Evolutionary conservation across 129 eudicot genomes (phyloP), one percentile per base, ranked within the genome.

Genomic region (Mikania micrantha): DNA sequence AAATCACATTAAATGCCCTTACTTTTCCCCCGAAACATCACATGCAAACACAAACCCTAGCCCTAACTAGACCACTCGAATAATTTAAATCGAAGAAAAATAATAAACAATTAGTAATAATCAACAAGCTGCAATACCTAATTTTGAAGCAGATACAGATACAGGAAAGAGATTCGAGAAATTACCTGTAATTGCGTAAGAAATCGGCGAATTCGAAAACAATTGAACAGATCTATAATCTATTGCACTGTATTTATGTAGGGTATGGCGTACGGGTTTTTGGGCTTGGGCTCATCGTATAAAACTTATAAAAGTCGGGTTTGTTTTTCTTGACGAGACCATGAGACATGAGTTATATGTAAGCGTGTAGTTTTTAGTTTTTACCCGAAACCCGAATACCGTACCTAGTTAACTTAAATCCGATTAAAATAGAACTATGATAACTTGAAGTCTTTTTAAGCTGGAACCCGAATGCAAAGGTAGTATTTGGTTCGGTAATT

Each of bases 41-140:
- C 36, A 66, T 3, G 61, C 61, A 58, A 28, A 24, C 67, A 35
- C 44, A 50, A 73, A 73, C 77, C 71, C 70, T 72, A 62, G 31
- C 70, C 77, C 64, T 73, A 73, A 62, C 34, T 63, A 36, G 16
- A 47, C 53, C 63, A 4, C 44, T 17, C 13, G 15, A 63, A 28
- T 52, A 61, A 72, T 47, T 72, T 22, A 70, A 61, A 61, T 61
- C 52, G 38, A 48, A 36, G 3, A 47, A 15, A 50, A 50, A 17
- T 12, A 8, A 34, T 4, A 45, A 52, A 32, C 29, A 12, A 72
- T 8, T 61, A 31, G 70, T 22, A 32, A 61, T 47, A 16, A 45
- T 47, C 77, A 31, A 20, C 15, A 61, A 72, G 10, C 48, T 44
- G 42, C 49, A 13, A 45, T 49, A 34, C 8, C 45, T 49, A 0